Conservation (phyloP, 2,329 filamentous ascomycete species). For the Didymella arachidicola region DNA sequence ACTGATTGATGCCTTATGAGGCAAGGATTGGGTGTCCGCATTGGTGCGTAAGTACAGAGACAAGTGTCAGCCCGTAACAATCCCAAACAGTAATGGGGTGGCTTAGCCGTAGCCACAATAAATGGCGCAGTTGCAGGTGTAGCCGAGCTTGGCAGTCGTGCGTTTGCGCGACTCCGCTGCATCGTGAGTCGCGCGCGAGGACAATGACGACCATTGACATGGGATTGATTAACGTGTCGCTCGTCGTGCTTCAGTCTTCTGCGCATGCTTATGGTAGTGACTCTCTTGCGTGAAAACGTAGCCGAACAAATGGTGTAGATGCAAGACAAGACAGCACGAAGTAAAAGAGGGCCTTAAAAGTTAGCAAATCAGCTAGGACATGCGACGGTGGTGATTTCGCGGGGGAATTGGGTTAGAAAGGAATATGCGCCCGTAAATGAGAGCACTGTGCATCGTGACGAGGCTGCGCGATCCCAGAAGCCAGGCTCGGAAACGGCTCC, state of each 20-base stretch:
- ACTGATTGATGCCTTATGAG: constrained; percentile 13
- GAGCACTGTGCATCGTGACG: background rate
- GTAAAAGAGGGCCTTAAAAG: background rate
- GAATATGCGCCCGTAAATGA: too few relatives aligned
- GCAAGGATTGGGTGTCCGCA: constrained; percentile 9
- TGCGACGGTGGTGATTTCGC: background rate
- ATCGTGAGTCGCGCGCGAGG: constrained; percentile 12
- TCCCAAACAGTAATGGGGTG: constrained; percentile 15
- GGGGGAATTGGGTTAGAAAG: background rate
- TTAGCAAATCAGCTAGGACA: background rate
- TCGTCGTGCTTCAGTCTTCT: background rate
- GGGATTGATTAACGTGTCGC: background rate
- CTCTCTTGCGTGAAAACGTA: background rate
- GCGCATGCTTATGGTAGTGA: background rate
- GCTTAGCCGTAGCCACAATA: constrained; percentile 22
- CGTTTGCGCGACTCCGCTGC: constrained; percentile 2
- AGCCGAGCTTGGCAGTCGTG: constrained; percentile 18
- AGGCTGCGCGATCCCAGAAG: background rate
- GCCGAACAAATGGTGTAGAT: background rate
- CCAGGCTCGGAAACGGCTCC: background rate
- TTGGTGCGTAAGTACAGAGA: constrained; percentile 18
- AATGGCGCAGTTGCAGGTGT: constrained; percentile 20
- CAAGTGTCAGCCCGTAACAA: constrained; percentile 10
- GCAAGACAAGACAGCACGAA: background rate
- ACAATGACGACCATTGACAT: constrained; percentile 12